These are phyloP conservation scores for Clitopilus hobsonii DNA, from an alignment of 768 basidiomycete species.

Conservation along the genomic window DNA sequence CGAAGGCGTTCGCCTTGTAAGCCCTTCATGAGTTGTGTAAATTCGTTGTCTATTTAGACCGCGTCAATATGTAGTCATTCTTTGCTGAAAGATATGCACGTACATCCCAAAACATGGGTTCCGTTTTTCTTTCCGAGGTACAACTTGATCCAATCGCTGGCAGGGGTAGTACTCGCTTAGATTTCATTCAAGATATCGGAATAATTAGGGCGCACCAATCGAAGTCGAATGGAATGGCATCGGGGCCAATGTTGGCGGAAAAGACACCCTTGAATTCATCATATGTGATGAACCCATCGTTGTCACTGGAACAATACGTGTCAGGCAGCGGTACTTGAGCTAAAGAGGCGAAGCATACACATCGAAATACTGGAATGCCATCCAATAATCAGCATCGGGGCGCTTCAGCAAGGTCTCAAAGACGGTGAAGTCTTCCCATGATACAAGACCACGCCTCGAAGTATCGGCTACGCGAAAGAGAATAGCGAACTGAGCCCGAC, in stretches of 20 bases:
- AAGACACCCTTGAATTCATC: slow-evolving; percentile 95
- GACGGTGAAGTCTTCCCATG: slow-evolving; percentile 94
- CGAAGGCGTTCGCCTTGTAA: slow-evolving; percentile 96
- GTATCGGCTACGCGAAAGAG: slow-evolving; percentile 88
- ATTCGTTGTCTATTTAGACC: slow-evolving; percentile 75
- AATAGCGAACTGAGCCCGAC: slow-evolving; percentile 82
- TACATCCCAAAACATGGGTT: slow-evolving; percentile 87
- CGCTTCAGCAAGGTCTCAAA: slow-evolving; percentile 92
- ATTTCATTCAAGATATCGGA: not conserved
- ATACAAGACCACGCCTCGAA: slow-evolving; percentile 68
- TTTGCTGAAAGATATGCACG: slow-evolving; percentile 26
- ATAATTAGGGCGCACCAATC: slow-evolving; percentile 55
- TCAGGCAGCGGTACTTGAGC: not conserved
- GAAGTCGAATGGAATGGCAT: slow-evolving; percentile 92
- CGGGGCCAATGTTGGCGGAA: slow-evolving; percentile 69
- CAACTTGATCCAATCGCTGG: slow-evolving; percentile 91
- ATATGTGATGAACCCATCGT: slow-evolving; percentile 88
- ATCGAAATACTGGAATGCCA: slow-evolving; percentile 95
- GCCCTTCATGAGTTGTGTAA: slow-evolving; percentile 98
- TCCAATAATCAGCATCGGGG: slow-evolving; percentile 96
- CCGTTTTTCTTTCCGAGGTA: slow-evolving; percentile 94
- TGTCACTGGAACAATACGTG: slow-evolving; percentile 36
- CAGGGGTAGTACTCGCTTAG: not conserved
- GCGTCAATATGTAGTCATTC: not conserved
- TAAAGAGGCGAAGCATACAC: slow-evolving; percentile 52